phyloP scores from a whole-genome alignment of 106 monocot genomes.

The Acorus calamus region DNA sequence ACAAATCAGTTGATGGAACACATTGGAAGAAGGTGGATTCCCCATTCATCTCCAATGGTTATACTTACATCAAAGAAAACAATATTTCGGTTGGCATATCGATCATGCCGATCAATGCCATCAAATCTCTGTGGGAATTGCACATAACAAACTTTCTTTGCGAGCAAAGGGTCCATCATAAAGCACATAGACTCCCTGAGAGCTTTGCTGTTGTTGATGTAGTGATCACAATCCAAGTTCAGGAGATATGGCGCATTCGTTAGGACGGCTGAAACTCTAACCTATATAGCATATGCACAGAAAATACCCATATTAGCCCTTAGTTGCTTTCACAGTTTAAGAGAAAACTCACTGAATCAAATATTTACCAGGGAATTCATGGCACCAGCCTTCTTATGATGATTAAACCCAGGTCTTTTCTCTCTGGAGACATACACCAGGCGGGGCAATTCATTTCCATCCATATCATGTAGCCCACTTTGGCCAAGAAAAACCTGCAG shows the following conservation, averaged over 20 bases:
- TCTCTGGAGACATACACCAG: constrained; percentile 56
- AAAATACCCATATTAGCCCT: not conserved
- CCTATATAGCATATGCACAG: constrained; percentile 18
- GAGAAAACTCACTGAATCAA: not conserved
- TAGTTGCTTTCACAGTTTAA: not conserved
- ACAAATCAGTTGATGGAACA: not conserved
- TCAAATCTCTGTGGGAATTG: constrained; percentile 78
- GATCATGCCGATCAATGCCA: constrained; percentile 61
- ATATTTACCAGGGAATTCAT: constrained; percentile 52
- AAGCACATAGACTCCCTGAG: constrained; percentile 71
- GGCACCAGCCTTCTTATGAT: constrained; percentile 60
- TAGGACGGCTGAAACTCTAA: constrained; percentile 65
- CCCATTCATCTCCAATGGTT: not conserved
- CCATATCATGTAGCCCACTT: constrained; percentile 51
- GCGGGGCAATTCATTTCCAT: constrained; percentile 58
- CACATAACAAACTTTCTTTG: constrained; percentile 63
- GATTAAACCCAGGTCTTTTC: constrained; percentile 52
- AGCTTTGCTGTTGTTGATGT: constrained; percentile 69
- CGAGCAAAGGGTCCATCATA: constrained; percentile 66
- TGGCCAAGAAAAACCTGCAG: constrained; percentile 50
- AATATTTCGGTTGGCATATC: constrained; percentile 64
- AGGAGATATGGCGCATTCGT: constrained; percentile 64
- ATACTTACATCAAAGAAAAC: constrained; percentile 76
- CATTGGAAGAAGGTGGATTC: not conserved
- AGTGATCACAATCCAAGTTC: constrained; percentile 81